These are phyloP conservation scores for Sclerotinia spermophila DNA, from an alignment of 2,329 filamentous ascomycete species.

Conservation along the genomic window DNA sequence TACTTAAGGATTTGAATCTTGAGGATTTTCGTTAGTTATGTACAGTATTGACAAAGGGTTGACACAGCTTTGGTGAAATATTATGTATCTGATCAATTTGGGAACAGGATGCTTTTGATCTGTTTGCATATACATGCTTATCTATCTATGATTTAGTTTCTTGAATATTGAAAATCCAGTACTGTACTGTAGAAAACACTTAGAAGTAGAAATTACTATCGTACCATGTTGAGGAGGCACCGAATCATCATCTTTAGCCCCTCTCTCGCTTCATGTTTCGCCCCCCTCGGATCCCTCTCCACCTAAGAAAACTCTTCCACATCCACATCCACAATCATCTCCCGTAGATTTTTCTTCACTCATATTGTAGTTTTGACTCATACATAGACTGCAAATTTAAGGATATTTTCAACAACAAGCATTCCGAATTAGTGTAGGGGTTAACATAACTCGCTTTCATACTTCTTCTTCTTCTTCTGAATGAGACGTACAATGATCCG, in stretches of 20 bases:
- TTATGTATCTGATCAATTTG: background rate
- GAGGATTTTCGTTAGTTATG: too few species aligned
- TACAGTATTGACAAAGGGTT: too few species aligned
- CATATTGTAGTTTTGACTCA: background rate
- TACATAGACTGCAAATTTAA: rapidly evolving
- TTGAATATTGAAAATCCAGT: background rate
- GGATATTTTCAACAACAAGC: rapidly evolving
- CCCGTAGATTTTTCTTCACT: background rate
- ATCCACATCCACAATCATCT: background rate
- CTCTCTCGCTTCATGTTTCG: background rate
- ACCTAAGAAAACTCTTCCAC: background rate
- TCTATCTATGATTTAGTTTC: background rate
- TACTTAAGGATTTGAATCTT: too few species aligned
- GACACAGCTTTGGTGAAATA: background rate
- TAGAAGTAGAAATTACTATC: background rate
- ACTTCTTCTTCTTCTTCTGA: background rate
- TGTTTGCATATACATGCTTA: background rate
- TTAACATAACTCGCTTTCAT: constrained; percentile 12
- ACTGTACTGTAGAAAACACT: too few species aligned
- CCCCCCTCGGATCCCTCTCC: background rate
- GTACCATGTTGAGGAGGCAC: background rate
- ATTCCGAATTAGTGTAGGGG: constrained; percentile 6
- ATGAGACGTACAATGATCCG: background rate
- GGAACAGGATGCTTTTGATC: background rate
- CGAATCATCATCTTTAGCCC: background rate